phyloP scores from a whole-genome alignment of 306 rosid species.

The Dalbergia cochinchinensis region DNA sequence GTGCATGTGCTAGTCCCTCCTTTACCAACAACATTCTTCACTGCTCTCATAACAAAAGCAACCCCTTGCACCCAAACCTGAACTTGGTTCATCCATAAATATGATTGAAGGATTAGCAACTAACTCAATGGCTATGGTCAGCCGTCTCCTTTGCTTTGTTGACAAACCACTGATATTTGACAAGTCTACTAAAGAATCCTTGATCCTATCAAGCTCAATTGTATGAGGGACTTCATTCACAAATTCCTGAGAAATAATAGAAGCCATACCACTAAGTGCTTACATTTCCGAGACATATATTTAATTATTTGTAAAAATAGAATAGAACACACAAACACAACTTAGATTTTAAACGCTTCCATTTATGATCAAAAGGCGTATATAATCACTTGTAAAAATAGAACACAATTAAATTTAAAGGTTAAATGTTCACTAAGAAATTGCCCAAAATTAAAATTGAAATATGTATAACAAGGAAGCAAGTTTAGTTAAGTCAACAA shows the following conservation, averaged over 20 bases:
- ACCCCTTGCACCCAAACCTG: conserved; percentile 72
- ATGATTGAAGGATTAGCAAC: conserved; percentile 76
- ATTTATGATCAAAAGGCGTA: no score
- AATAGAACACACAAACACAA: no score
- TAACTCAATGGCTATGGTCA: conserved; percentile 70
- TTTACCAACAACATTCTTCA: conserved; percentile 65
- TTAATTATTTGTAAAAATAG: no score
- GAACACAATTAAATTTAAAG: no score
- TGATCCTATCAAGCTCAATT: conserved; percentile 64
- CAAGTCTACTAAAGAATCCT: conserved; percentile 63
- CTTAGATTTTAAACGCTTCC: no score
- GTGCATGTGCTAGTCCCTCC: conserved; percentile 74
- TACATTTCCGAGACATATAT: no score
- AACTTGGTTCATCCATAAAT: conserved; percentile 77
- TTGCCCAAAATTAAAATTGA: no score
- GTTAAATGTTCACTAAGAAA: no score
- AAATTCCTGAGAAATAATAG: conserved; percentile 56
- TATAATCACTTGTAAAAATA: no score
- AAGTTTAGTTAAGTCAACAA: no score
- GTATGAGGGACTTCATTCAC: conserved; percentile 70
- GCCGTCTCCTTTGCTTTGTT: conserved; percentile 70
- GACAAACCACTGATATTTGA: conserved; percentile 66
- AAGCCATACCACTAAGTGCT: conserved; percentile 10
- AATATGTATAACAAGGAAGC: no score
- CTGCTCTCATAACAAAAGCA: conserved; percentile 73